Conservation (phyloP, 208 protist species). For the Leishmania gerbilli region DNA sequence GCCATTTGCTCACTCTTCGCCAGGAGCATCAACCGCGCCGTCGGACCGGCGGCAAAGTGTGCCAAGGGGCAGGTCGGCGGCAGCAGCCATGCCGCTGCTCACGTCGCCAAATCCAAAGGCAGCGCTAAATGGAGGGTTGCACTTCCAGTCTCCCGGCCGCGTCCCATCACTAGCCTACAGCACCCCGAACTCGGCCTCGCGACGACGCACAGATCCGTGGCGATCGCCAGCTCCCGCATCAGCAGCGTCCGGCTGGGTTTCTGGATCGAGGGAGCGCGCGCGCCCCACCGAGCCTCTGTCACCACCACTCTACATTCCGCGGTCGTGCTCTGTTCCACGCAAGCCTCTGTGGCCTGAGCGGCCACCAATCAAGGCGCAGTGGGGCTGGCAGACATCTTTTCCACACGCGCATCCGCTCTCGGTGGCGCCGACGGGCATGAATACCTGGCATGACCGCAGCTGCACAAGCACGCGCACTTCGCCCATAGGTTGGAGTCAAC, state of each 20-base stretch:
- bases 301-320: slow-evolving; percentile 23
- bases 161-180: slow-evolving; percentile 41
- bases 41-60: slow-evolving; percentile 16
- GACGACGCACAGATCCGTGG: slow-evolving; percentile 15
- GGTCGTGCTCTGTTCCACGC: slow-evolving; percentile 11
- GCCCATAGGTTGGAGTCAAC: slow-evolving; percentile 1
- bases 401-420: neutral
- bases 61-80: neutral
- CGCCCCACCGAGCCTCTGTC: slow-evolving; percentile 14
- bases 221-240: slow-evolving; percentile 1
- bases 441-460: neutral
- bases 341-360: neutral
- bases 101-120: slow-evolving; percentile 8
- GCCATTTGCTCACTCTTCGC: neutral
- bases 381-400: neutral
- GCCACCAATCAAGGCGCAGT: neutral
- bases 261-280: neutral
- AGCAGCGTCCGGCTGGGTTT: neutral
- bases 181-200: slow-evolving; percentile 21
- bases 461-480: neutral
- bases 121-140: slow-evolving; percentile 16
- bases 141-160: slow-evolving; percentile 28
- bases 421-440: neutral
- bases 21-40: neutral
- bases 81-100: neutral